Evolutionary conservation across 371 early-diverging fungal genomes (phyloP).

Genomic region (Neoconidiobolus thromboides): DNA sequence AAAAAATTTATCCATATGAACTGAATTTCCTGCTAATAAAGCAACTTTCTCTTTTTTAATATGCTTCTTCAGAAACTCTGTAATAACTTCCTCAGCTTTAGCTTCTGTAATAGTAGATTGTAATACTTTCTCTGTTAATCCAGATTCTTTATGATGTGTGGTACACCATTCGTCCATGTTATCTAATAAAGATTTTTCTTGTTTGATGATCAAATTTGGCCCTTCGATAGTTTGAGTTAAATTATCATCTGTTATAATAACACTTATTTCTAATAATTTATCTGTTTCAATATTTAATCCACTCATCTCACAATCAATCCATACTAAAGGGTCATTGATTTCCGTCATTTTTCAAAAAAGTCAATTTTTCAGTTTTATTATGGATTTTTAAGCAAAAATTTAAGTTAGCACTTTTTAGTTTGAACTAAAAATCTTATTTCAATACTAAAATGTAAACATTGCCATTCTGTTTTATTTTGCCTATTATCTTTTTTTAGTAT

Average conservation of each 20-base stretch:
- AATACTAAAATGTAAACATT: no score
- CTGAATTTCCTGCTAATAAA: conserved; percentile 82
- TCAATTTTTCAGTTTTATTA: no score
- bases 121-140: conserved; percentile 64
- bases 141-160: conserved; percentile 73
- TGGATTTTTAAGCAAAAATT: no score
- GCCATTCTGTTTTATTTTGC: no score
- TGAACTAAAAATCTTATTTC: no score
- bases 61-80: conserved; percentile 49
- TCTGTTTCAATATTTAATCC: conserved; percentile 44
- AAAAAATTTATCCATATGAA: conserved; percentile 74
- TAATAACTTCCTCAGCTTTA: conserved; percentile 52
- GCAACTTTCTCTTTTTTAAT: conserved; percentile 34
- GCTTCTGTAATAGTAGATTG: conserved; percentile 35
- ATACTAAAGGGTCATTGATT: no score
- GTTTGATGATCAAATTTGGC: conserved; percentile 63
- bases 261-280: conserved; percentile 73
- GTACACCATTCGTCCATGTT: conserved; percentile 84
- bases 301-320: conserved; percentile 22
- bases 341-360: no score
- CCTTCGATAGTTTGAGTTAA: conserved; percentile 52
- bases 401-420: no score
- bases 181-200: conserved; percentile 55
- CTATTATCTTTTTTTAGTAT: no score
- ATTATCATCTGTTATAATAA: conserved; percentile 67